Evolutionary conservation across 75 land plant species (phyloP), one percentile per base, ranked within the genome.

Genomic region (Azolla pinnata): DNA sequence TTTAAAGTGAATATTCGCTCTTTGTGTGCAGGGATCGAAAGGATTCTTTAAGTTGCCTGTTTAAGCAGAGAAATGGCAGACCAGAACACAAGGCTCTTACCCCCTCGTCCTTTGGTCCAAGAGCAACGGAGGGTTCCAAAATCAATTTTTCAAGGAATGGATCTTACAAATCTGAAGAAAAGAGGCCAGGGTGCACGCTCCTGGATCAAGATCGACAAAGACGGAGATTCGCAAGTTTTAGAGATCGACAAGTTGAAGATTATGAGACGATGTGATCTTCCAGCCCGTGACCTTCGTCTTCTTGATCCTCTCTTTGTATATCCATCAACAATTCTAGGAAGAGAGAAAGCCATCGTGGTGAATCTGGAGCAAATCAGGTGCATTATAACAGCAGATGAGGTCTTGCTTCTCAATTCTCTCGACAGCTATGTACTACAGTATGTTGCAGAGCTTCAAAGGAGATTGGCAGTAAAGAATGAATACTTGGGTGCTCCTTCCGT

Each of bases 381-480:
- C 63, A 78, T 88, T 17, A 88, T 88, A 25, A 88, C 81, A 26
- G 81, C 95, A 31, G 95, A 88, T 32, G 86, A 88, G 62, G 95
- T 88, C 33, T 49, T 88, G 17, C 64, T 88, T n/a, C 54, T 84
- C 72, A 82, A 82, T 65, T 88, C 88, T 4, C 56, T 82, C 54
- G 93, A 88, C 31, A 71, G 57, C 7, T 62, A 48, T 47, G 88
- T 79, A 30, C 35, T 75, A 4, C 83, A 81, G 63, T 88, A 84
- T 54, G 70, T 81, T 50, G 57, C 63, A 10, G 93, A 88, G 66
- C 70, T 88, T 29, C 74, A 79, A 69, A 71, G 71, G 33, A 78
- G 88, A 2, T 73, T 88, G 5, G 38, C 69, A 31, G 20, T 33
- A 24, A 56, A 54, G 42, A 76, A 62, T 65, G 70, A 70, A 27